Evolutionary conservation across 2,329 filamentous ascomycete species (phyloP).

Genomic region (Parastagonospora nodorum): DNA sequence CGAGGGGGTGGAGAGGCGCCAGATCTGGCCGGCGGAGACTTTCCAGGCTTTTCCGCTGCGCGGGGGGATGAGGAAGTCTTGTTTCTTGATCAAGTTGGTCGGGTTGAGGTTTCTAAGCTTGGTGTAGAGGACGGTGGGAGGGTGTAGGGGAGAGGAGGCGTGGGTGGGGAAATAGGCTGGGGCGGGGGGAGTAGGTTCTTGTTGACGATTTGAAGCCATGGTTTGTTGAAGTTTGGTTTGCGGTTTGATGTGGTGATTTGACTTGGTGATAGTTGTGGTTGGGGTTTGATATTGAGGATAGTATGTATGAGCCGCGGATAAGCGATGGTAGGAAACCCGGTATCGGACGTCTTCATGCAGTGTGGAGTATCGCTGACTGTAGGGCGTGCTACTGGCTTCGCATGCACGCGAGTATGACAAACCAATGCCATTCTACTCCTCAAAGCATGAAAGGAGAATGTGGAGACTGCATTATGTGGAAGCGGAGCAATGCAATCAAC

Average conservation of each 20-base stretch:
- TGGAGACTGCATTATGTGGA: too few species aligned
- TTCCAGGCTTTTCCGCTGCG: conserved; percentile 76
- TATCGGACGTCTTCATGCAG: background rate
- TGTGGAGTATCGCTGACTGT: background rate
- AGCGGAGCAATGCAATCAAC: too few species aligned
- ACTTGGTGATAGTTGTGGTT: background rate
- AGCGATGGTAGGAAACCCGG: background rate
- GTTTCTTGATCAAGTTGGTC: conserved; percentile 12
- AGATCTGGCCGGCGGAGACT: conserved; percentile 69
- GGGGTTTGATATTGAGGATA: too few species aligned
- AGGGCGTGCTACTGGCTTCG: background rate
- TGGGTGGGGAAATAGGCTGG: conserved; percentile 47
- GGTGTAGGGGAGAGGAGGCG: conserved; percentile 34
- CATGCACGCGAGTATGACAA: too few species aligned
- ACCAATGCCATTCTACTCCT: too few species aligned
- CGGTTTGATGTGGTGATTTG: background rate
- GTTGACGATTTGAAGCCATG: background rate
- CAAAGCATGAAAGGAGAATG: too few species aligned
- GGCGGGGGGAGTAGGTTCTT: conserved; percentile 22
- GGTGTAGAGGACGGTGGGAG: conserved; percentile 37
- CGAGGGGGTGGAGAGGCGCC: conserved; percentile 74
- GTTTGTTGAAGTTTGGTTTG: too few species aligned
- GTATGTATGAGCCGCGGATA: background rate
- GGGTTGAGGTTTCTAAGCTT: conserved; percentile 21
- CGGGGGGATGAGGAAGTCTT: conserved; percentile 63